Evolutionary conservation across 1,284 basidiomycete species (phyloP), one percentile per base, ranked within the genome.

Genomic region (Trametes pubescens): DNA sequence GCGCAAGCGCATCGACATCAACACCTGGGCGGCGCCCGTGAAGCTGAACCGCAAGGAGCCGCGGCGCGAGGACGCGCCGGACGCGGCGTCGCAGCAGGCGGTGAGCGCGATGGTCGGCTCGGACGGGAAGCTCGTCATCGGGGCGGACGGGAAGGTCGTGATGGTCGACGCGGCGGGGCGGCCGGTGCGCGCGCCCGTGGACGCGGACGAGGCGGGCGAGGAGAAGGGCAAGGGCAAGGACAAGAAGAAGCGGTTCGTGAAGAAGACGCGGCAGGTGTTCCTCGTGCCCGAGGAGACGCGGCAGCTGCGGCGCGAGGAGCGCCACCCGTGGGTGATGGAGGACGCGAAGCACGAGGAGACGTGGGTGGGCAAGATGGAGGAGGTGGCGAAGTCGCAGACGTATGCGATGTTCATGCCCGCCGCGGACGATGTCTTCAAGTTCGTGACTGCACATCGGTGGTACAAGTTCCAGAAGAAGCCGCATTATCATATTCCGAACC

Each of bases 261-360:
- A 93, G 80, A 95, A 94, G 81, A 94, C 92, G 38, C 83, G 84
- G 64, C 93, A 95, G 79, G 91, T 95, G 32, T 93, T 89, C 76
- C 84, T 88, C 67, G 71, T 79, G n/a, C 74, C 79, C 13, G 76
- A 79, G 59, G 74, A 71, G 64, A 70, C 72, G 51, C 62, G 79
- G 67, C 73, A 78, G 78, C 80, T 95, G 70, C 81, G 90, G 73
- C 85, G 84, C 72, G 93, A 96, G 79, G 94, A 96, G 77, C 82
- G 91, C 68, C 92, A 91, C 75, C 94, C 94, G 1, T 96, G 94
- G 94, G 88, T 96, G 49, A 85, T 95, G 78, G 94, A 96, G 79
- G 93, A 94, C 73, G 85, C 83, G 51, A 74, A 75, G 48, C 84
- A 86, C 58, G 78, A 82, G 64, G 91, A 94, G 76, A 74, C 85